Evolutionary conservation across 495 filamentous ascomycete genomes (phyloP), one percentile per base, ranked within the genome.

Genomic region (Penicillium turbatum): DNA sequence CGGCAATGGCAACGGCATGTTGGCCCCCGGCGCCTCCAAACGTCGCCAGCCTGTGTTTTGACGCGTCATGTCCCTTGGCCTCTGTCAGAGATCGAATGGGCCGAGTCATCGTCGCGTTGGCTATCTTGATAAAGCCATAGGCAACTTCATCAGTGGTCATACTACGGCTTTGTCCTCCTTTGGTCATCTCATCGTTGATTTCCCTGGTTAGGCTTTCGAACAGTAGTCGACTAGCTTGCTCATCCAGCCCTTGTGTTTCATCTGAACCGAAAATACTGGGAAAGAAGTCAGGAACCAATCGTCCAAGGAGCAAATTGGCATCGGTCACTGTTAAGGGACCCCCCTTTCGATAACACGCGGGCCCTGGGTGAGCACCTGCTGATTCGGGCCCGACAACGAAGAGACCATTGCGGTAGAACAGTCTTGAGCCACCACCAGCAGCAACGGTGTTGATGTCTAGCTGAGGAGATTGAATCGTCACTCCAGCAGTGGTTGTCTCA

Each of bases 11-110:
- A 15, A 93, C 88, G 6, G 93, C 93, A 62, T 98, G 93, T 66
- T 98, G 93, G 2, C 93, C 93, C 42, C 93, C 93, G 1, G 93
- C 93, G 26, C 93, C 93, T 17, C 93, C 93, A 72, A 98, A 97
- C 0, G 88, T 92, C 1, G 91, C 92, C 36, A 97, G 78, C 6
- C 89, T 76, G 69, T 97, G 93, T 60, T 86, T 87, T 3, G 89
- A 90, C 2, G 92, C 92, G 66, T 96, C 90, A 62, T 96, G 86
- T 1, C 93, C 93, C 67, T 92, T 89, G 16, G 90, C 92, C 69
- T 98, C 92, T 4, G 92, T 98, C 57, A 97, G 75, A 30, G 87
- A 90, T 34, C 93, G 78, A 57, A 98, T 98, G 0, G 93, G 93
- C 40, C 93, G 76, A 2, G 87, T 90, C 93, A 98, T 97, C 16